Evolutionary conservation across 192 early-diverging fungal species (phyloP).

Genomic region (Backusella macrospora): DNA sequence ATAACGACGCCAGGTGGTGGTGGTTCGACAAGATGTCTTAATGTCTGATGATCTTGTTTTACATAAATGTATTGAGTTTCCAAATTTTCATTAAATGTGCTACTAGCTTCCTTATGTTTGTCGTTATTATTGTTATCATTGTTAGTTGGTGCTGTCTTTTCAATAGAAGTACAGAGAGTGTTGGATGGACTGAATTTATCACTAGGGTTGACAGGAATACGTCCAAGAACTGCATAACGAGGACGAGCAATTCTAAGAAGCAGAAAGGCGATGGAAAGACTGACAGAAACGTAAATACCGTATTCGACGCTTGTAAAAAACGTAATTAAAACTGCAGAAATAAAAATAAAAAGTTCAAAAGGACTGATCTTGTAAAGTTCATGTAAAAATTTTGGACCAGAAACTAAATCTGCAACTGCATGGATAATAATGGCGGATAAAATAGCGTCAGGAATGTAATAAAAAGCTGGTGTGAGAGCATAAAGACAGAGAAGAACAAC

Average conservation of each 20-base stretch:
- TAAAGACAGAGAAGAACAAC: slow-evolving; percentile 80
- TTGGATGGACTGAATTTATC: not conserved
- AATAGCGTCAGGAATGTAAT: slow-evolving; percentile 77
- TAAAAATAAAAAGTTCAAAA: slow-evolving; percentile 51
- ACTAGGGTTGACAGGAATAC: slow-evolving; percentile 24
- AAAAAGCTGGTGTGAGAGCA: slow-evolving; percentile 74
- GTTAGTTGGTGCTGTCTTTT: not conserved
- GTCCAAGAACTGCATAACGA: slow-evolving; percentile 50
- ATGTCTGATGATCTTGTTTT: slow-evolving; percentile 20
- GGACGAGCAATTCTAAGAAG: slow-evolving; percentile 79
- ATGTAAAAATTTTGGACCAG: slow-evolving; percentile 53
- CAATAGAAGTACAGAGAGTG: not conserved
- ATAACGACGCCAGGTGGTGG: slow-evolving; percentile 35
- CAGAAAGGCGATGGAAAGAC: slow-evolving; percentile 70
- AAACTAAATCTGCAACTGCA: slow-evolving; percentile 75
- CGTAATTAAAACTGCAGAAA: slow-evolving; percentile 56
- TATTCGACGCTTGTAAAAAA: slow-evolving; percentile 62
- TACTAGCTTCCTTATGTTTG: not conserved
- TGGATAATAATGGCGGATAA: slow-evolving; percentile 83
- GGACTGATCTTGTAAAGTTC: slow-evolving; percentile 63
- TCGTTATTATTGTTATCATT: not conserved
- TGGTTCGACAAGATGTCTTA: slow-evolving; percentile 20
- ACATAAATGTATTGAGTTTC: slow-evolving; percentile 31
- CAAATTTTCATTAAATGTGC: not conserved
- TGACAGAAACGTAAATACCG: slow-evolving; percentile 79